These are phyloP conservation scores for Suhomyces atakaporum DNA, from an alignment of 1,139 yeast species.

Conservation along the genomic window DNA sequence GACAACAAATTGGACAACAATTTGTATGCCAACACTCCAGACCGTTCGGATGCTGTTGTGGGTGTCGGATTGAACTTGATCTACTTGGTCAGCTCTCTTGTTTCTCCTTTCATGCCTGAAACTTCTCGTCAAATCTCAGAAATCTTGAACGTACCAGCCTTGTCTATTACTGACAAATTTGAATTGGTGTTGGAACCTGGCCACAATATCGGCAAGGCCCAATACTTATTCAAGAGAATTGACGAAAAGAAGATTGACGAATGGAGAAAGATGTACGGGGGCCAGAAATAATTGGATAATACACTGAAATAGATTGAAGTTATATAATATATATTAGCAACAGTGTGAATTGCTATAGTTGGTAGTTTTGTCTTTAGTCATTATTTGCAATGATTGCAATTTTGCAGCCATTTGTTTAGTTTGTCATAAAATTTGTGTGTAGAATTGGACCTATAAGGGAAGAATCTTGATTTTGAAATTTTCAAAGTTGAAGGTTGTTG, in stretches of 20 bases:
- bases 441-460: too few species aligned
- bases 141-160: conserved; percentile 80
- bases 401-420: too few species aligned
- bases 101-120: conserved; percentile 90
- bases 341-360: too few species aligned
- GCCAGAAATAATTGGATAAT: conserved; percentile 54
- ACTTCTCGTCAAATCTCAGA: conserved; percentile 68
- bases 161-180: conserved; percentile 77
- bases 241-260: conserved; percentile 85
- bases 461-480: too few species aligned
- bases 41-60: conserved; percentile 86
- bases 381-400: too few species aligned
- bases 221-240: conserved; percentile 86
- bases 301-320: too few species aligned
- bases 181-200: conserved; percentile 70
- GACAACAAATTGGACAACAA: conserved; percentile 93
- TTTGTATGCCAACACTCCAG: conserved; percentile 73
- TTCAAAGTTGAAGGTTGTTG: too few species aligned
- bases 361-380: too few species aligned
- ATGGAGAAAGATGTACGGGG: conserved; percentile 89
- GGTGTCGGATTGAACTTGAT: conserved; percentile 89
- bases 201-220: conserved; percentile 89
- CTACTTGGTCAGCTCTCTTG: conserved; percentile 75
- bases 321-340: too few species aligned
- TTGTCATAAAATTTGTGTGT: too few species aligned